These are phyloP conservation scores for Paecilomyces sp. DNA, from an alignment of 2,329 filamentous ascomycete species.

Conservation along the genomic window DNA sequence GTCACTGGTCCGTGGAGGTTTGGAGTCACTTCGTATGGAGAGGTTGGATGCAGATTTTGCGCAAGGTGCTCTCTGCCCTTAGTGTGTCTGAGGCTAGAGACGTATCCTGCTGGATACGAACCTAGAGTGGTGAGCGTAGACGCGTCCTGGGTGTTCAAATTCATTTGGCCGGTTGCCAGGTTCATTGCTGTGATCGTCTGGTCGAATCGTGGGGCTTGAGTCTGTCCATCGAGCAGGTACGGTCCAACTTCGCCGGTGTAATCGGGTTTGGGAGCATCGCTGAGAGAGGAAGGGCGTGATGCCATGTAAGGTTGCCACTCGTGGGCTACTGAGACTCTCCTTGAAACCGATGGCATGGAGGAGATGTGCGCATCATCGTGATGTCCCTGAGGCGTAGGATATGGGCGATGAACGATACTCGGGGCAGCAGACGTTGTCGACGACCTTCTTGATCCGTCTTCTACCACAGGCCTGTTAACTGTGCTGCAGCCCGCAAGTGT, in stretches of 20 bases:
- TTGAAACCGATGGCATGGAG: slow-evolving; percentile 4
- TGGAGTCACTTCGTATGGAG: background rate
- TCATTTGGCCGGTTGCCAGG: background rate
- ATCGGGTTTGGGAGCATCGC: background rate
- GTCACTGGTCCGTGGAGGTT: background rate
- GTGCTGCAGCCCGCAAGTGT: background rate
- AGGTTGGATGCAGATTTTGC: background rate
- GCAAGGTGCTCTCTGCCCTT: background rate
- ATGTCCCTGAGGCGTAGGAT: slow-evolving; percentile 3
- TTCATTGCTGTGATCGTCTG: background rate
- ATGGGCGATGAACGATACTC: slow-evolving; percentile 7
- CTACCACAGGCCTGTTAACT: background rate
- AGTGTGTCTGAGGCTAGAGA: background rate
- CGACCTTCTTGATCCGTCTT: slow-evolving; percentile 4
- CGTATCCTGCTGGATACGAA: background rate
- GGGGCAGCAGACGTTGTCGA: slow-evolving; percentile 7
- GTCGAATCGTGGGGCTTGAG: background rate
- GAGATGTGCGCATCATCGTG: slow-evolving; percentile 3
- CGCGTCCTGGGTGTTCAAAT: background rate
- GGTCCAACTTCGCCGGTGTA: slow-evolving; percentile 1
- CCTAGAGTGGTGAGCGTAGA: background rate
- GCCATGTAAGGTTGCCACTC: slow-evolving; percentile 6
- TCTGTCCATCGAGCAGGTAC: background rate
- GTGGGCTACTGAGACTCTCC: slow-evolving; percentile 6
- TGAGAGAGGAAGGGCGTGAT: background rate